A percentile compares a stretch with the other conserved stretches of the same genome.
These are phyloP conservation scores for Aureobasidium lini DNA, from an alignment of 2,329 filamentous ascomycete genomes.

Conservation along the genomic window DNA sequence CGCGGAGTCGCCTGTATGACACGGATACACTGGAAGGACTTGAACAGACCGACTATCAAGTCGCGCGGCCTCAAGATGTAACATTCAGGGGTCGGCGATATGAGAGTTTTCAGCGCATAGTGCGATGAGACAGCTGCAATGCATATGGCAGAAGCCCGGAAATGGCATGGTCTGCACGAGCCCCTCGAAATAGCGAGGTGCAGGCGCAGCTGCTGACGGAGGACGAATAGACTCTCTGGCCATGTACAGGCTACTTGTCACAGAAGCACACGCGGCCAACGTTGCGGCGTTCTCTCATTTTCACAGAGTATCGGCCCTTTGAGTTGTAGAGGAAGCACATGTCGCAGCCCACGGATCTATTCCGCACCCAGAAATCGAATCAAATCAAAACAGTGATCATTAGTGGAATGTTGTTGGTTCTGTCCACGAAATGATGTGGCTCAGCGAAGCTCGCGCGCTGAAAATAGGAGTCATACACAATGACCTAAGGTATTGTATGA, in stretches of 20 bases:
- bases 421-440: not conserved
- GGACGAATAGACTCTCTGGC: not conserved
- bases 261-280: not conserved
- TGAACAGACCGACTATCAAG: not conserved
- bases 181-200: not conserved
- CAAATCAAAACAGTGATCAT: not conserved
- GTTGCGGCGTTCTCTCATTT: not conserved
- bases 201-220: conserved; percentile 3
- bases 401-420: not conserved
- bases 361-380: not conserved
- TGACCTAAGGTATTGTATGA: too few species aligned
- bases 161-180: not conserved
- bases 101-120: not conserved
- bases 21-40: not conserved
- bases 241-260: not conserved
- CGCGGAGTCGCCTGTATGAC: not conserved
- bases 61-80: not conserved
- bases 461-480: too few species aligned
- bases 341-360: not conserved
- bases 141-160: not conserved
- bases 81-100: not conserved
- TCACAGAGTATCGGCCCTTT: not conserved
- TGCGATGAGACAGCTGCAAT: not conserved
- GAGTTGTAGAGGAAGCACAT: not conserved
- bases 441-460: not conserved